These are phyloP conservation scores for Biscogniauxia marginata DNA, from an alignment of 2,329 filamentous ascomycete species.

Conservation along the genomic window DNA sequence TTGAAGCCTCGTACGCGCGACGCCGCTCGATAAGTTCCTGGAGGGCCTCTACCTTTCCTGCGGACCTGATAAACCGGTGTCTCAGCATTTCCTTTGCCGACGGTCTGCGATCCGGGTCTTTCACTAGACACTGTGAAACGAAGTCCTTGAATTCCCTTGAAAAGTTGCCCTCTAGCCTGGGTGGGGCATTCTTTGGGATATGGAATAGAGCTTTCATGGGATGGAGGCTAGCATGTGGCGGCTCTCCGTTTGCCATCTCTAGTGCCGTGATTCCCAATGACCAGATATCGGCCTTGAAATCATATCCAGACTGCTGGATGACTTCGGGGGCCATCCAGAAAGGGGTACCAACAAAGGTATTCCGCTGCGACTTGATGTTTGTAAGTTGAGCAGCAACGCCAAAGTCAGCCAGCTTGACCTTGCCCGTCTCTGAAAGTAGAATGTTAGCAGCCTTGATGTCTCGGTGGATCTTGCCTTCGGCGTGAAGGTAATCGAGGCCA, in stretches of 20 bases:
- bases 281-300: constrained; percentile 94
- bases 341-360: constrained; percentile 96
- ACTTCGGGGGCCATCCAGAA: constrained; percentile 98
- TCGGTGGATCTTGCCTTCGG: constrained; percentile 91
- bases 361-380: constrained; percentile 95
- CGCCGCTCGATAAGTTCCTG: constrained; percentile 84
- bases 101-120: constrained; percentile 81
- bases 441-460: constrained; percentile 98
- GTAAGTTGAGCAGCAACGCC: constrained; percentile 95
- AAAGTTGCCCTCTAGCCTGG: constrained; percentile 80
- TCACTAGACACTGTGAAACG: constrained; percentile 83
- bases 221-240: constrained; percentile 81
- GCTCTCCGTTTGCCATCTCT: constrained; percentile 84
- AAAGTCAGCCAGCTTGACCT: constrained; percentile 95
- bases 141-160: constrained; percentile 95
- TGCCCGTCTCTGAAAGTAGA: constrained; percentile 84
- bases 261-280: constrained; percentile 89
- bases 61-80: constrained; percentile 83
- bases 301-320: constrained; percentile 79
- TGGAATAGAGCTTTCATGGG: constrained; percentile 93
- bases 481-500: constrained; percentile 89
- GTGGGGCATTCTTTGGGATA: constrained; percentile 85
- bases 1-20: constrained; percentile 77
- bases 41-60: constrained; percentile 83
- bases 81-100: constrained; percentile 83